Evolutionary conservation across 192 early-diverging fungal genomes (phyloP).

Genomic region (Backusella parvicylindrica): DNA sequence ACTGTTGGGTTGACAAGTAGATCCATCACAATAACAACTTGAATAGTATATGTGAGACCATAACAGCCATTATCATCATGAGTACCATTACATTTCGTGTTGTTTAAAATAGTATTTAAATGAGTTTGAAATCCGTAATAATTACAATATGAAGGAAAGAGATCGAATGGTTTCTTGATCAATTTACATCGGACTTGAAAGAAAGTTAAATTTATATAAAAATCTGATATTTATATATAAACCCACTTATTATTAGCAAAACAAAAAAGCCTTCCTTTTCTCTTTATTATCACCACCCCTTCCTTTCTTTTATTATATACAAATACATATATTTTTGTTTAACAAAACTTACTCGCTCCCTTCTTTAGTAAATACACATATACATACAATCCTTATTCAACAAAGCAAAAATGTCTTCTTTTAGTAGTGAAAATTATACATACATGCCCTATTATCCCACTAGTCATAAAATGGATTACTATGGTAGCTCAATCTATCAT

Average conservation of each 20-base stretch:
- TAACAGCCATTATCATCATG: not conserved
- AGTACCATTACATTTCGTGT: not conserved
- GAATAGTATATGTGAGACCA: too few species aligned
- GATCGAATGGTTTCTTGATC: conserved; percentile 1
- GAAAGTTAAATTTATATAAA: not conserved
- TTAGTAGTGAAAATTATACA: not conserved
- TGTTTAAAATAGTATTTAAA: not conserved
- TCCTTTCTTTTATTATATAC: not conserved
- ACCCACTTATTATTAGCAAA: not conserved
- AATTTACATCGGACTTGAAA: conserved; percentile 3
- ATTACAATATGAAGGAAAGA: not conserved
- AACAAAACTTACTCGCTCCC: not conserved
- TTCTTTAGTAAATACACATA: not conserved
- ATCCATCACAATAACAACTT: too few species aligned
- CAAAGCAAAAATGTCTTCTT: not conserved
- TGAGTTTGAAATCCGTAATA: not conserved
- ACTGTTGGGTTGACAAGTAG: too few species aligned
- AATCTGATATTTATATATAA: not conserved
- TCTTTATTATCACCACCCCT: not conserved
- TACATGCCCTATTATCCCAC: not conserved
- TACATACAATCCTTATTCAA: not conserved
- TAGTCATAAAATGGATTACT: not conserved
- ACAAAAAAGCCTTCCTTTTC: not conserved
- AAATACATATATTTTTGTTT: not conserved
- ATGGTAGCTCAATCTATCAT: not conserved